Evolutionary conservation across 768 basidiomycete species (phyloP).

Genomic region (Lentinula guzmanii): DNA sequence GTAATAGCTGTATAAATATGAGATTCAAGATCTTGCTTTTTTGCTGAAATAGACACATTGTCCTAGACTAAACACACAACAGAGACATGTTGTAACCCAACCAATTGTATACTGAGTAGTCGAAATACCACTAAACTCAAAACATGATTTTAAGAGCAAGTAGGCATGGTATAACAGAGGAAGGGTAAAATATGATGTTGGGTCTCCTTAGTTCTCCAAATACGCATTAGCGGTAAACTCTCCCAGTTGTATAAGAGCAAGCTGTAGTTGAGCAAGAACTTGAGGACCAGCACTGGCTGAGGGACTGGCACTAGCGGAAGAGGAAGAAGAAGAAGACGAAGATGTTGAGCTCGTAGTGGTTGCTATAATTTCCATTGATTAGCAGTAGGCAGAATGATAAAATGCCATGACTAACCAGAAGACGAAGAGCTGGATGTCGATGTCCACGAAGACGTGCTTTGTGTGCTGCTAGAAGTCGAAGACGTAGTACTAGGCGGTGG

Average conservation of each 20-base stretch:
- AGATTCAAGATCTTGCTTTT: neutral
- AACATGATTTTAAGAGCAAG: neutral
- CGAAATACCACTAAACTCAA: neutral
- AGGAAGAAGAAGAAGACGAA: neutral
- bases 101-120: too few relatives aligned
- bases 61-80: neutral
- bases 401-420: neutral
- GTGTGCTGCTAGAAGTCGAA: slow-evolving; percentile 3
- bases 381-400: neutral
- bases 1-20: slow-evolving; percentile 6
- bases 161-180: neutral
- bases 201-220: neutral
- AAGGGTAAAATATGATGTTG: too few relatives aligned
- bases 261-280: neutral
- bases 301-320: neutral
- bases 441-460: neutral
- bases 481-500: slow-evolving; percentile 9
- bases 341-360: neutral
- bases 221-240: neutral
- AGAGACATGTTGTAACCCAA: too few relatives aligned
- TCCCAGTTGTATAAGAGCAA: neutral
- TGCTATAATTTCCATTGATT: neutral
- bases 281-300: neutral
- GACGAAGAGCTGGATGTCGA: neutral
- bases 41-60: neutral